phyloP scores from a whole-genome alignment of 768 basidiomycete species.

The Psilocybe subaeruginosa region DNA sequence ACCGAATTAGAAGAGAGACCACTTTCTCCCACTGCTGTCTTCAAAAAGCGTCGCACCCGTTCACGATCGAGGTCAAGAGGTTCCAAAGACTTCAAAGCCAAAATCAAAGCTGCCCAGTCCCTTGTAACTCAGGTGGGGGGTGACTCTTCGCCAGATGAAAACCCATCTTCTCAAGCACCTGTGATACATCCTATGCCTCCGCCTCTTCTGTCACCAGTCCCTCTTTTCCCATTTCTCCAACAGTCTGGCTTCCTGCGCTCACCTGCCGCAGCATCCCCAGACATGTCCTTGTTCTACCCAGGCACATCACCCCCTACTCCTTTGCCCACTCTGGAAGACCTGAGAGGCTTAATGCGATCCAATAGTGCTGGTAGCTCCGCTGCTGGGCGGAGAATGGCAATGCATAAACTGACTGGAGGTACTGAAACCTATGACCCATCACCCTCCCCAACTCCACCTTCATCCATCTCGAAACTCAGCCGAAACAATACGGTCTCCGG shows the following conservation, averaged over 20 bases:
- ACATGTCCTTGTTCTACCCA: conserved; percentile 62
- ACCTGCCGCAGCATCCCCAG: conserved; percentile 55
- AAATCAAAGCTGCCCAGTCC: conserved; percentile 52
- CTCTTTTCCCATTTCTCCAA: conserved; percentile 53
- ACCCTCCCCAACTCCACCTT: conserved; percentile 58
- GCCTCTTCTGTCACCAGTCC: conserved; percentile 47
- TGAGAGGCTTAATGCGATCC: conserved; percentile 83
- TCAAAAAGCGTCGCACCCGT: conserved; percentile 68
- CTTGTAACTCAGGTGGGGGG: conserved; percentile 49
- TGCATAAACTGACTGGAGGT: conserved; percentile 85
- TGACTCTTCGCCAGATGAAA: conserved; percentile 77
- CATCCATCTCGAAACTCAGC: conserved; percentile 42
- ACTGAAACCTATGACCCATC: conserved; percentile 66
- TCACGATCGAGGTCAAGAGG: conserved; percentile 81
- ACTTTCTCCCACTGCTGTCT: conserved; percentile 48
- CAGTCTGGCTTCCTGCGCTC: conserved; percentile 50
- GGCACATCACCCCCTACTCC: conserved; percentile 70
- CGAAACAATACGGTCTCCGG: conserved; percentile 86
- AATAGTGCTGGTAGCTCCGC: conserved; percentile 87
- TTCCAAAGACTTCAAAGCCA: conserved; percentile 74
- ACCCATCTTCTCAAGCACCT: conserved; percentile 39
- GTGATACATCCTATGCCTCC: conserved; percentile 37
- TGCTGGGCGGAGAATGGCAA: conserved; percentile 68
- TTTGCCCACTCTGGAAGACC: conserved; percentile 75
- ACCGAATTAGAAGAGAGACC: conserved; percentile 42